Conservation (phyloP, 202 grass and related monocot species). For the Cymbopogon flexuosus region DNA sequence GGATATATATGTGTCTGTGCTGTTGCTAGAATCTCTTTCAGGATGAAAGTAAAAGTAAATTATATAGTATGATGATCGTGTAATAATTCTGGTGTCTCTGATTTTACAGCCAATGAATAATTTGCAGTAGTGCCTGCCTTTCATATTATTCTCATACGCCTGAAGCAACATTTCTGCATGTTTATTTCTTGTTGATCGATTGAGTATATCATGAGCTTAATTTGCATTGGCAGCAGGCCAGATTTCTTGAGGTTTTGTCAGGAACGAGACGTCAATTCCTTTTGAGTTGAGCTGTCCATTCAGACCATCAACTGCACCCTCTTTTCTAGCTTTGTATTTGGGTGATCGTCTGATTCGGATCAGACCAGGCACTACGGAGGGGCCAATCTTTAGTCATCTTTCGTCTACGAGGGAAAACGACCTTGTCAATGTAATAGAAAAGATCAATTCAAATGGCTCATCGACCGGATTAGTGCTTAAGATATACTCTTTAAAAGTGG, state of each 20-base stretch:
- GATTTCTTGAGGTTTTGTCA: neutral
- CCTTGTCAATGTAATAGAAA: neutral
- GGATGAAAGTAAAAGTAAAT: neutral
- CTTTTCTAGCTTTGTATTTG: neutral
- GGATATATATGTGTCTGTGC: neutral
- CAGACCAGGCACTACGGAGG: neutral
- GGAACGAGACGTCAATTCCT: constrained; percentile 24
- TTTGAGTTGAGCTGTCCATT: constrained; percentile 35
- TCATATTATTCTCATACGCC: neutral
- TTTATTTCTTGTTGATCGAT: neutral
- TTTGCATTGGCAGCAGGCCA: neutral
- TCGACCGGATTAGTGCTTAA: neutral
- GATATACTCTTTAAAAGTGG: neutral
- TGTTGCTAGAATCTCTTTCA: neutral
- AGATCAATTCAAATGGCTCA: constrained; percentile 14
- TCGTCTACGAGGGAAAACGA: constrained; percentile 14
- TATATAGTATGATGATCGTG: neutral
- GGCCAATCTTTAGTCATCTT: constrained; percentile 4
- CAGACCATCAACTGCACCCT: neutral
- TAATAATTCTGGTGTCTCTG: neutral
- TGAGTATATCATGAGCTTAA: neutral
- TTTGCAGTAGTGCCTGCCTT: neutral
- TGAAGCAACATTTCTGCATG: neutral
- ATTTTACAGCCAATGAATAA: neutral
- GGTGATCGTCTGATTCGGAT: neutral